Evolutionary conservation across 805 yeast species (phyloP), one percentile per base, ranked within the genome.

Genomic region (Barnettozyma siamensis): DNA sequence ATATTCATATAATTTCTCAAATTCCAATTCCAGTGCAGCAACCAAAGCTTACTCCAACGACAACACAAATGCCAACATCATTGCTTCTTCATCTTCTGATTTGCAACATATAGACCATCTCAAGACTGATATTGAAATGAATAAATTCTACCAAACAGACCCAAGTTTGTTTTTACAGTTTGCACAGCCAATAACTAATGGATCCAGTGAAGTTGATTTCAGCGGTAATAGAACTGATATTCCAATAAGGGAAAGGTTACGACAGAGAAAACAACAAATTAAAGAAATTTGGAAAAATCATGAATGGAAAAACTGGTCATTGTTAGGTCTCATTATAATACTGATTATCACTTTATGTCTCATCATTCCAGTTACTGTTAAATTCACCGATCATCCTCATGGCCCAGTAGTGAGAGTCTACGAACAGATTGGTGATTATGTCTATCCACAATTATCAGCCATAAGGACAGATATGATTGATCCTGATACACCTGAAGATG

Each of bases 401-500:
- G 33, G 34, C 3, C 33, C 32, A 16, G 13, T 8, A 3, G 10
- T 31, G 7, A n/a, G 11, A 4, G 33, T 38, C 9, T 33, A 29
- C 29, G 45, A 44, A 13, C 27, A 41, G n/a, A 9, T 44, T 5
- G 21, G 37, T 7, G 47, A 41, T 30, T 44, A 41, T 28, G 15
- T 41, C 30, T 78, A 76, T 49, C 82, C 83, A 10, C 60, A 64
- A 15, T 55, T 78, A 19, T 53, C 74, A 5, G 76, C 80, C 1
- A 69, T 77, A 29, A 65, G 83, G 49, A 70, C 77, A 2, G 27
- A 28, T 2, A 60, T 79, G 27, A 64, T 80, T 4, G 87, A 80
- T 54, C 79, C 81, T 10, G 85, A 80, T 51, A 80, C 86, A 1
- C 85, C 85, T 5, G 32, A 47, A 1, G 55, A 56, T 3, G 83